Percentiles rank a stretch among this genome's conserved stretches.
phyloP scores from a whole-genome alignment of 257 asterid species.

The Nicotiana undulata region DNA sequence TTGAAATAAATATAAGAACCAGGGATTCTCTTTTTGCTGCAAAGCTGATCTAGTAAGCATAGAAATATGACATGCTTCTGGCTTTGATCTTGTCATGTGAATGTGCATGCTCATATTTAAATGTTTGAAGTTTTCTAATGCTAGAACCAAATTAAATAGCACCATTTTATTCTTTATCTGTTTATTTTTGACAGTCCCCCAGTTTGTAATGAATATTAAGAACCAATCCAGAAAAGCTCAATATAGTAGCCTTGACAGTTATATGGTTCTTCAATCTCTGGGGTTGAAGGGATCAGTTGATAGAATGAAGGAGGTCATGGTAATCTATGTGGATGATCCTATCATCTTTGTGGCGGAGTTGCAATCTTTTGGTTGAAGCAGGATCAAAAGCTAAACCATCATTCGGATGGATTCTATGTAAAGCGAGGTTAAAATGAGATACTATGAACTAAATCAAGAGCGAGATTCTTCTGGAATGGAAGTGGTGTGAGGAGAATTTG shows the following conservation, averaged over 20 bases:
- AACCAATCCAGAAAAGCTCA: neutral
- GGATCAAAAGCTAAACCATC: neutral
- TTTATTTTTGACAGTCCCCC: neutral
- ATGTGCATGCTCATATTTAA: neutral
- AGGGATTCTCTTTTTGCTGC: neutral
- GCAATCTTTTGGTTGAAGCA: neutral
- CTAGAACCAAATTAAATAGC: neutral
- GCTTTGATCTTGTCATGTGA: neutral
- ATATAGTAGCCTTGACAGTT: neutral
- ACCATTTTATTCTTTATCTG: neutral
- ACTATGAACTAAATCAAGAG: neutral
- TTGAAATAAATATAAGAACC: neutral
- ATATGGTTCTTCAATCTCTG: neutral
- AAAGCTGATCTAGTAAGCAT: neutral
- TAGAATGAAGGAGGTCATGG: neutral
- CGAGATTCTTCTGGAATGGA: neutral
- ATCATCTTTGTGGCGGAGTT: conserved; percentile 1
- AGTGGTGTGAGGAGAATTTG: neutral
- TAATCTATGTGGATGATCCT: neutral
- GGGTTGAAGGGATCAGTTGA: neutral
- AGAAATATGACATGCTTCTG: neutral
- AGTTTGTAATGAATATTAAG: neutral
- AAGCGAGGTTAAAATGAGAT: neutral
- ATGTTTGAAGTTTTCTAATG: neutral
- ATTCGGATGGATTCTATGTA: neutral